Base-by-base conservation (phyloP, 345 rosid species). In the Dipteronia dyeriana region DNA sequence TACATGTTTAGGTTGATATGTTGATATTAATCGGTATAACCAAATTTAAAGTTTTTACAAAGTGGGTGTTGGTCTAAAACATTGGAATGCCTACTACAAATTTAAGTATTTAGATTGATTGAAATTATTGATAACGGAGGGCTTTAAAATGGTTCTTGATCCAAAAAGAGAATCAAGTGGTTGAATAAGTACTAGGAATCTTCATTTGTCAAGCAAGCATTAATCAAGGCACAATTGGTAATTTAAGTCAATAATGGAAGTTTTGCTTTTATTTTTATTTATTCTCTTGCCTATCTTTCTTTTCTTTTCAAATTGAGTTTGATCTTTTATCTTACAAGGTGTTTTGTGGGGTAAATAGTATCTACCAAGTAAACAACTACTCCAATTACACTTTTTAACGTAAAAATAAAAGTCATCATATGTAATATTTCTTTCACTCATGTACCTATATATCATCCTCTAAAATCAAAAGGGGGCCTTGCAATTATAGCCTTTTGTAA, bases 311-410 rank as follows among this genome's bases (percentile, higher is more conserved):
- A 49, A 49, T 34, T 34, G 54, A 64, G 17, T 64, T 26, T 25
- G 68, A 25, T 65, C 39, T 29, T 41, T 64, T 29, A 9, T 7
- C 68, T 29, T 7, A 43, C 41, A 9, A 51, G 67, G 66, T 68
- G 34, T 65, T 57, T 68, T 68, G 29, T 67, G 74, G 66, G 57
- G 56, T 17, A 57, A 59, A 67, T 39, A 39, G 19, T 67, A 76
- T 41, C 14, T 22, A 13, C 10, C 9, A 49, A 74, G 73, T 67
- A 78, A 74, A 74, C 78, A 73, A 60, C 54, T 29, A 49, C 62
- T 20, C 54, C 5, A 31, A 49, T 7, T 23, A 41, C 11, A 41
- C 45, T 41, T 41, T 29, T 26, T 9, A 8, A 61, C 49, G 23
- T 45, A 2, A 45, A 45, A 45, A 45, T 7, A 9, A 41, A 41